Evolutionary conservation across 202 grass and related monocot genomes (phyloP), one percentile per base, ranked within the genome.

Genomic region (Carex sylvatica): DNA sequence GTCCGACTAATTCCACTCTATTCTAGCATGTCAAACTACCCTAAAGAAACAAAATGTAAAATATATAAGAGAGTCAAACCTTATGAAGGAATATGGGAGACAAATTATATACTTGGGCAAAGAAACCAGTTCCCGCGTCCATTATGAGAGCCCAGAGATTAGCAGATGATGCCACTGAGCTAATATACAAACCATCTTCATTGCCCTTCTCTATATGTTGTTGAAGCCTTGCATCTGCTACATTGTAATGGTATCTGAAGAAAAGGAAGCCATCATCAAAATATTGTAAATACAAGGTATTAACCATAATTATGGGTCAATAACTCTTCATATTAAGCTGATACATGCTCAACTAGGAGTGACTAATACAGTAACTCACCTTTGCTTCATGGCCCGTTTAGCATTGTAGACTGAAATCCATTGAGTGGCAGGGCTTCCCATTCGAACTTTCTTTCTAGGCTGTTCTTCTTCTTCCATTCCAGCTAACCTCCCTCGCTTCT

Each of bases 371-470:
- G 19, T 86, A 82, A 74, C 16, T 71, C 89, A 98, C 95, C 95
- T 98, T 76, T 98, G 95, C 81, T 98, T 98, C 95, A 98, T 98
- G 64, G 95, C 88, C 82, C 75, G 88, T 71, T 82, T 88, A 90
- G 95, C 95, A 77, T 98, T 98, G 85, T 98, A 98, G 70, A 98
- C 92, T 67, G 95, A 98, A 87, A 98, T 95, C 95, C 95, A 98
- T 82, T 98, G 95, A 71, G 90, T 98, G 56, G 92, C 95, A 60
- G 95, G 92, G 81, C 84, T 93, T 86, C 95, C 95, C 52, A 98
- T 77, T 80, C 95, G 89, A 85, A 98, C 75, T 86, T 98, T 98
- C 86, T 98, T 98, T 91, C 89, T 98, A 2, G 90, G 92, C 78
- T 98, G 95, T 53, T 90, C 95, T 58, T 98, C 95, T 88, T 98